Conservation (phyloP, 768 basidiomycete genomes). For the Coprinopsis sp. region DNA sequence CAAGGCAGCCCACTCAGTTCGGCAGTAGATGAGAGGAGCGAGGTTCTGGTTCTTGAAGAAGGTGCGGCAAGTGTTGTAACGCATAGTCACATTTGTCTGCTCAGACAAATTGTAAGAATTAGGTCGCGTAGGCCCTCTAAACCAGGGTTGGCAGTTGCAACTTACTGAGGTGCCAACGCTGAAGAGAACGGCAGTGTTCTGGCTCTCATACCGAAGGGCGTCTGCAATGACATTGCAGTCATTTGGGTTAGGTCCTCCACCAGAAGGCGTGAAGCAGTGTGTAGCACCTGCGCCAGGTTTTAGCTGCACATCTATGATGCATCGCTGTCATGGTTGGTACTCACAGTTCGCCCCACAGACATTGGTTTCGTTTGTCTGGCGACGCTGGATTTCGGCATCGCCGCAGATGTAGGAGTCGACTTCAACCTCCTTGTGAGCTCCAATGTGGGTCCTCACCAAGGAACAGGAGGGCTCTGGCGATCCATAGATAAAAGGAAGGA, state of each 20-base stretch:
- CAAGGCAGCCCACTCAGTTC: constrained; percentile 39
- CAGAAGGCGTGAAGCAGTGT: constrained; percentile 42
- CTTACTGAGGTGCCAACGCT: constrained; percentile 27
- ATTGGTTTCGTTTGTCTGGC: constrained; percentile 27
- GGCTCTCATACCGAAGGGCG: constrained; percentile 40
- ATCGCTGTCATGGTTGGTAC: constrained; percentile 8
- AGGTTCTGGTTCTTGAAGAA: constrained; percentile 48
- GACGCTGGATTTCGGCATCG: constrained; percentile 14
- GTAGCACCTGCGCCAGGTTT: constrained; percentile 29
- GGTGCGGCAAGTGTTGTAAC: constrained; percentile 37
- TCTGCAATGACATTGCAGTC: constrained; percentile 48
- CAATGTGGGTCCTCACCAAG: too few species aligned
- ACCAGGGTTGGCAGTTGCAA: background rate
- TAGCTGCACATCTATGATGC: background rate
- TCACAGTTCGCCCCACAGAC: constrained; percentile 40
- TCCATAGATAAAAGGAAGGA: too few species aligned
- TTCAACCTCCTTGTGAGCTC: constrained; percentile 39
- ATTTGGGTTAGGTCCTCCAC: constrained; percentile 44
- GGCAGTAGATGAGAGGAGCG: constrained; percentile 37
- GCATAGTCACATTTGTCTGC: constrained; percentile 34
- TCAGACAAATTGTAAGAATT: too few species aligned
- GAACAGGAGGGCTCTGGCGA: too few species aligned
- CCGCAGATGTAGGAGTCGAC: constrained; percentile 23
- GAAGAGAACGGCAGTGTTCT: constrained; percentile 39
- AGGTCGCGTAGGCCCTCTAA: too few species aligned